Evolutionary conservation across 306 rosid species (phyloP).

Genomic region (Vigna mungo): DNA sequence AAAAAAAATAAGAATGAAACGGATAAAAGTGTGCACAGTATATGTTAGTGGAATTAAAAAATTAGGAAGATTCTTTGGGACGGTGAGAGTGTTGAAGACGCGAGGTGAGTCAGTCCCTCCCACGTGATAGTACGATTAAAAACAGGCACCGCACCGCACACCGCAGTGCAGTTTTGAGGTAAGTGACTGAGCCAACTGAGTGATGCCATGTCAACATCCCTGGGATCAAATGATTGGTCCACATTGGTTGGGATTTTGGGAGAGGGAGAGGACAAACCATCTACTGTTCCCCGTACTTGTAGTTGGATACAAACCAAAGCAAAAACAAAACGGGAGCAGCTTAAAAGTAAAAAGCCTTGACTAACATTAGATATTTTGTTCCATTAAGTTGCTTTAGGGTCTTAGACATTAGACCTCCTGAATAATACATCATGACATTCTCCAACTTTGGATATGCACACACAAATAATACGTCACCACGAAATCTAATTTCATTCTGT

Average conservation of each 20-base stretch:
- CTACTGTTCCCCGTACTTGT: slow-evolving; percentile 6
- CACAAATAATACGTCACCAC: slow-evolving; percentile 16
- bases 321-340: background rate
- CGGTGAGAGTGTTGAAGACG: slow-evolving; percentile 3
- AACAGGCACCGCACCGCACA: slow-evolving; percentile 28
- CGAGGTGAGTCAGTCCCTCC: slow-evolving; percentile 28
- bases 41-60: background rate
- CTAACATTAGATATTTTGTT: background rate
- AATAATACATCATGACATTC: background rate
- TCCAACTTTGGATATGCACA: background rate
- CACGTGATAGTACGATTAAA: slow-evolving; percentile 46
- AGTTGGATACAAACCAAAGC: background rate
- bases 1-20: background rate
- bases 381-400: background rate
- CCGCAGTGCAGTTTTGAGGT: slow-evolving; percentile 30
- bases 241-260: slow-evolving; percentile 34
- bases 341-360: background rate
- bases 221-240: slow-evolving; percentile 45
- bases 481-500: background rate
- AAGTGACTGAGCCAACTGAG: slow-evolving; percentile 37
- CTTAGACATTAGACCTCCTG: background rate
- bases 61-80: slow-evolving; percentile 1
- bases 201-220: slow-evolving; percentile 31
- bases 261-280: slow-evolving; percentile 21
- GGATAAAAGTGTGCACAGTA: background rate